Conservation (phyloP, 148 eudicot genomes). For the Polygonum maritimum region DNA sequence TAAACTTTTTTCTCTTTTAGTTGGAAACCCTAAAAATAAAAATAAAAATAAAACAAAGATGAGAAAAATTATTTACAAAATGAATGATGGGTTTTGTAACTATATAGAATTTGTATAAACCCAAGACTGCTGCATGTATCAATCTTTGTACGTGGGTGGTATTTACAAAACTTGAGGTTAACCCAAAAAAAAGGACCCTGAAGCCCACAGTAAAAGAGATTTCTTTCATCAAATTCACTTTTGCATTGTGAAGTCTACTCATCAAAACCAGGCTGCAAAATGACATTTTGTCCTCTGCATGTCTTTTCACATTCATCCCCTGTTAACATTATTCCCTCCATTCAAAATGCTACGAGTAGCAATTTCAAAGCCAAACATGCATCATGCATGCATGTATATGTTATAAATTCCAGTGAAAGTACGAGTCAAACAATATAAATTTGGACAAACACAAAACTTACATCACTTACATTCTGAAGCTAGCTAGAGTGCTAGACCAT, state of each 20-base stretch:
- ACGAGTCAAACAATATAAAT: not conserved
- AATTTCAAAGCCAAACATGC: not conserved
- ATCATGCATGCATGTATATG: too few species aligned
- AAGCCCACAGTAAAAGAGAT: constrained; percentile 7
- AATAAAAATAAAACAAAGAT: too few species aligned
- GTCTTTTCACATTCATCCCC: not conserved
- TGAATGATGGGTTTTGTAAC: constrained; percentile 8
- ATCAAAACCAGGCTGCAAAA: not conserved
- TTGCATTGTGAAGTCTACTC: constrained; percentile 6
- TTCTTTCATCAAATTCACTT: constrained; percentile 1
- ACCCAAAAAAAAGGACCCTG: not conserved
- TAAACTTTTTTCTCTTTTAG: not conserved
- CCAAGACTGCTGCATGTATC: not conserved
- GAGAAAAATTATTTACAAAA: not conserved
- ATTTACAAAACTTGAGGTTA: not conserved
- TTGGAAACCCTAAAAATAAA: not conserved
- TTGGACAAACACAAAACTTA: not conserved
- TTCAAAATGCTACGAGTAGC: not conserved
- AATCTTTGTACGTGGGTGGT: constrained; percentile 7
- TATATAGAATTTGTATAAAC: not conserved
- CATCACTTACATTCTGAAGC: not conserved
- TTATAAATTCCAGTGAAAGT: not conserved
- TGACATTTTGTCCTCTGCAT: constrained; percentile 8
- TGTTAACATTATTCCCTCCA: not conserved
- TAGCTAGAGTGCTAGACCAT: not conserved